phyloP scores from a whole-genome alignment of 768 basidiomycete genomes.

The Leccinum rimulosum region DNA sequence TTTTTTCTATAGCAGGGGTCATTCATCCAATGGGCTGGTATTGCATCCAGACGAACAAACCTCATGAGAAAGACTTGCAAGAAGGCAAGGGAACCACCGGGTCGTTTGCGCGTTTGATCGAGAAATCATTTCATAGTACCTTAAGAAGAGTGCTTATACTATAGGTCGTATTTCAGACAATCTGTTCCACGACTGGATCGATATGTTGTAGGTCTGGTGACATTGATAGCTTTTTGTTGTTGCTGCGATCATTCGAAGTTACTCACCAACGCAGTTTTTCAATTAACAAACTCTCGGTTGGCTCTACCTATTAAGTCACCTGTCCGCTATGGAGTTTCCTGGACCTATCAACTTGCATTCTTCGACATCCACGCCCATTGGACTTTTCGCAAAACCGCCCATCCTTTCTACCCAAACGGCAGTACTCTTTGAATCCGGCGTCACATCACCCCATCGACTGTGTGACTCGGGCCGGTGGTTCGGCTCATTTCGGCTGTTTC shows the following conservation, averaged over 20 bases:
- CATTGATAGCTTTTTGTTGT: constrained; percentile 50
- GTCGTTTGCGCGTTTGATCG: constrained; percentile 49
- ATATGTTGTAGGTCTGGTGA: constrained; percentile 42
- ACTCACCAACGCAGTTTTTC: constrained; percentile 45
- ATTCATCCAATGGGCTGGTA: constrained; percentile 5
- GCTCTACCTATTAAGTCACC: not conserved
- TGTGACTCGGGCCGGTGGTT: constrained; percentile 56
- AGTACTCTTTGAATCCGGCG: constrained; percentile 35
- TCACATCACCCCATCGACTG: not conserved
- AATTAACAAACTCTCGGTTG: constrained; percentile 20
- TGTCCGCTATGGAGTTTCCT: not conserved
- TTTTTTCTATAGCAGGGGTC: constrained; percentile 42
- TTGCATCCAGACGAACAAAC: constrained; percentile 50
- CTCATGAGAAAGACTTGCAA: constrained; percentile 43
- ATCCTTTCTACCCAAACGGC: constrained; percentile 58
- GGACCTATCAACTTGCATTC: not conserved
- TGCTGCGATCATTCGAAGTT: constrained; percentile 57
- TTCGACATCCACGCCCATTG: constrained; percentile 6
- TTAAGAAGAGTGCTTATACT: constrained; percentile 56
- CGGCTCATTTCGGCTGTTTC: constrained; percentile 58
- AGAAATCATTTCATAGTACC: constrained; percentile 44
- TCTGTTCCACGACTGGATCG: constrained; percentile 1
- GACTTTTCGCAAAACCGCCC: constrained; percentile 37
- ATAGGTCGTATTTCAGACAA: constrained; percentile 40
- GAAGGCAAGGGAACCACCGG: constrained; percentile 20